A percentile compares a stretch with the other conserved stretches of the same genome.
These are phyloP conservation scores for Yamadazyma friedrichii DNA, from an alignment of 1,139 yeast species.

Conservation along the genomic window DNA sequence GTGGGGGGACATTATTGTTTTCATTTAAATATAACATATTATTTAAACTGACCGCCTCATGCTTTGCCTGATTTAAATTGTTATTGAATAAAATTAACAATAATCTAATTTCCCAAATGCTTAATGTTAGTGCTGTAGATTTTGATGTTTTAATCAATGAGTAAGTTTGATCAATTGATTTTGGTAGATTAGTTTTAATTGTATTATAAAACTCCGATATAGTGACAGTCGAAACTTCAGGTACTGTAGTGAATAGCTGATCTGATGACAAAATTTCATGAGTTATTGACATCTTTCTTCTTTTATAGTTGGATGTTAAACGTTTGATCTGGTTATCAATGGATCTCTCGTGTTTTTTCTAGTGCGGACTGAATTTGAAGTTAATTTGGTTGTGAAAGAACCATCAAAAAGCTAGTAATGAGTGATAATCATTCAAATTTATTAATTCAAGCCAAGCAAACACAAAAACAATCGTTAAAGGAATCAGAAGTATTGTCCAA, in stretches of 20 bases:
- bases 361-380: not conserved
- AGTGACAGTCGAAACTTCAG: not conserved
- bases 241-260: not conserved
- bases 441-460: slow-evolving; percentile 35
- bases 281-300: not conserved
- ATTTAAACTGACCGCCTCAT: slow-evolving; percentile 39
- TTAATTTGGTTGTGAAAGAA: not conserved
- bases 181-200: slow-evolving; percentile 2
- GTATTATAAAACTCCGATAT: slow-evolving; percentile 6
- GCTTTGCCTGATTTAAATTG: slow-evolving; percentile 31
- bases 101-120: slow-evolving; percentile 41
- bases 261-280: not conserved
- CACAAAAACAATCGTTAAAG: slow-evolving; percentile 28
- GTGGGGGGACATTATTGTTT: slow-evolving; percentile 19
- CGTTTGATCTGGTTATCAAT: too few relatives aligned
- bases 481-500: slow-evolving; percentile 28
- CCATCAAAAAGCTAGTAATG: not conserved
- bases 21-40: slow-evolving; percentile 36
- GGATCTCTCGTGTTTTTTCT: too few relatives aligned
- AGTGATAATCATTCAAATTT: slow-evolving; percentile 26
- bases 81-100: slow-evolving; percentile 30
- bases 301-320: not conserved
- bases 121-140: slow-evolving; percentile 15
- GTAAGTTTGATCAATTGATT: slow-evolving; percentile 11
- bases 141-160: slow-evolving; percentile 14